phyloP scores from a whole-genome alignment of 2,329 filamentous ascomycete species.

The Neonectria sp. region DNA sequence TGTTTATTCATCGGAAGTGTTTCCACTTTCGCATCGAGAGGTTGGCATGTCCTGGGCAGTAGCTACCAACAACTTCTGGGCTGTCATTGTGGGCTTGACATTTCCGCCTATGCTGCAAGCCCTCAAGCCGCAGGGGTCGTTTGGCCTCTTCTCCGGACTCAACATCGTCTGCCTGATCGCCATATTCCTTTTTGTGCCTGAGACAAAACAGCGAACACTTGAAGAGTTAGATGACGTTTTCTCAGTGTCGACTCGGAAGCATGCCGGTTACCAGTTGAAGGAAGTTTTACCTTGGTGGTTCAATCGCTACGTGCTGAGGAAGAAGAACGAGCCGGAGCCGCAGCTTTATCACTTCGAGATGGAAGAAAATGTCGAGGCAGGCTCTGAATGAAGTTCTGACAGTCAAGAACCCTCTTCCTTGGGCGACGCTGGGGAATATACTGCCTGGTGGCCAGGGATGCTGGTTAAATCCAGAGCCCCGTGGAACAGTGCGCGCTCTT shows the following conservation, averaged over 20 bases:
- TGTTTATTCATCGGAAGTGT: constrained; percentile 76
- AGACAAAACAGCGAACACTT: constrained; percentile 64
- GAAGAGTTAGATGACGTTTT: constrained; percentile 54
- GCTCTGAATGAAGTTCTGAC: too few relatives aligned
- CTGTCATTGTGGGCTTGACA: constrained; percentile 69
- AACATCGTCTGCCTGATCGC: constrained; percentile 61
- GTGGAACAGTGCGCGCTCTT: too few relatives aligned
- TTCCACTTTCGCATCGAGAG: constrained; percentile 76
- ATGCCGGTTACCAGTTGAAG: constrained; percentile 12
- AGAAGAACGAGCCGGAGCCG: neutral
- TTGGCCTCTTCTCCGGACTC: constrained; percentile 61
- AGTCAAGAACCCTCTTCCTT: too few relatives aligned
- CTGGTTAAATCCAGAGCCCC: too few relatives aligned
- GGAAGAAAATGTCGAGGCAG: too few relatives aligned
- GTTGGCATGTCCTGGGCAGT: constrained; percentile 78
- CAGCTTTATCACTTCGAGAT: constrained; percentile 3
- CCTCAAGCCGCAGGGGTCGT: constrained; percentile 23
- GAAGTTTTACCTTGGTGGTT: constrained; percentile 14
- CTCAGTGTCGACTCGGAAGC: constrained; percentile 9
- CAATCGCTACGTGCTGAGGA: constrained; percentile 4
- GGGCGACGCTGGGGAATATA: too few relatives aligned
- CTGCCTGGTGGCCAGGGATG: too few relatives aligned
- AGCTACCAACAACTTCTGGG: constrained; percentile 51
- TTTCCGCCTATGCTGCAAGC: constrained; percentile 61
- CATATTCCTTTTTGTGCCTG: constrained; percentile 64